Base-by-base conservation (phyloP, 1,284 basidiomycete genomes). In the Marasmius fiardii region DNA sequence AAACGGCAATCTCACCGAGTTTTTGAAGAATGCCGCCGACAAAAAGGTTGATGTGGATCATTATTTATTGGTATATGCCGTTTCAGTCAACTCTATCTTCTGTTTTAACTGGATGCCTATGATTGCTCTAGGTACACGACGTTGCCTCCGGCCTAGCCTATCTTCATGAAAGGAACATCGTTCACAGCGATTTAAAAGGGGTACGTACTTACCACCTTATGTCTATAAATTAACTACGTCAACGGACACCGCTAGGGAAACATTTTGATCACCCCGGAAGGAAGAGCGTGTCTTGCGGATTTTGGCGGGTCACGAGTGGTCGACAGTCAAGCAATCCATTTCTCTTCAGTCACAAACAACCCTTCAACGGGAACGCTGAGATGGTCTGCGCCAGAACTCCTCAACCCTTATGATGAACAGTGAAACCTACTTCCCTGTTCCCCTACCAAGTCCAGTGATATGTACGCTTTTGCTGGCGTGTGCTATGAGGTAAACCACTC, bases 1-100 rank as follows among this genome's bases (percentile, higher is more conserved):
- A 31, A 66, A 70, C 41, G 74, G 75, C 6, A 67, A 70, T 52
- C 57, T 77, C 33, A 59, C 54, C 12, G 31, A 57, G 4, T 67
- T 65, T 59, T 57, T 77, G 31, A 53, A 45, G 18, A 35, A 23
- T 10, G 43, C 54, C 31, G 47, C 64, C 11, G 5, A 18, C 2
- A 23, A 49, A 1, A 20, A 60, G n/a, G n/a, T n/a, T n/a, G n/a
- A n/a, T 33, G 61, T 35, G 33, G 58, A 68, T 54, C 61, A 63
- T 59, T 62, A 39, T 43, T 53, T 28, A 6, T 47, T 71, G 56
- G 66, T 71, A 53, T 23, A 18, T 10, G n/a, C 24, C 8, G 24
- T 6, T 18, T n/a, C 5, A 16, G 12, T 18, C 14, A 21, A 10
- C 4, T 41, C 14, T 14, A 5, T 23, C 18, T 20, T 52, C 10